Percentiles rank a stretch among this genome's conserved stretches.
Conservation (phyloP, 169 alveolate genomes). For the Plasmodium gaboni region DNA sequence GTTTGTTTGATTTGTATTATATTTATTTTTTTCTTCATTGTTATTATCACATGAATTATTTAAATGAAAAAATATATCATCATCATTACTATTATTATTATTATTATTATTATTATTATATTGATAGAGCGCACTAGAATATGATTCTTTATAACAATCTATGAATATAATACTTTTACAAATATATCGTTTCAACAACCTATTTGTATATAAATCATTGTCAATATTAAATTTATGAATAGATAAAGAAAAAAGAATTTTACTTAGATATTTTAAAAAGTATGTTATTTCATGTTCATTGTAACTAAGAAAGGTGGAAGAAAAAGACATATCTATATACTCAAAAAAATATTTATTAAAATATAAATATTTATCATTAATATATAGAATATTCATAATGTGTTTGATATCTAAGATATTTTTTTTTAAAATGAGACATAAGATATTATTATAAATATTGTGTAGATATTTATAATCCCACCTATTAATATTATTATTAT, state of each 20-base stretch:
- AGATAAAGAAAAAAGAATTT: constrained; percentile 25
- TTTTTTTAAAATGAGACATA: background rate
- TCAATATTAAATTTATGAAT: background rate
- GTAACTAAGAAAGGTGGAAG: background rate
- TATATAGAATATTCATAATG: constrained; percentile 4
- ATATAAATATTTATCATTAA: constrained; percentile 41
- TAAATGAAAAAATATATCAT: background rate
- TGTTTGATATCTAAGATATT: constrained; percentile 6
- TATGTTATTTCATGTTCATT: constrained; percentile 60
- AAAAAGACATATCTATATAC: constrained; percentile 21
- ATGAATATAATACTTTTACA: constrained; percentile 51
- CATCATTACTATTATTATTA: background rate
- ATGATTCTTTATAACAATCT: background rate
- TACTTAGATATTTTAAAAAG: constrained; percentile 39
- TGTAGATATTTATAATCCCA: constrained; percentile 26
- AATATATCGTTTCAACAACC: constrained; percentile 48
- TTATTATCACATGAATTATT: background rate
- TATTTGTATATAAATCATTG: background rate
- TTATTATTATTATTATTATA: background rate
- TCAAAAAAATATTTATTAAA: constrained; percentile 36
- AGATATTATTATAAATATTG: constrained; percentile 1
- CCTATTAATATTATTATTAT: background rate
- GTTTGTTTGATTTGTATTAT: background rate
- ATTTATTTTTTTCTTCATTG: background rate
- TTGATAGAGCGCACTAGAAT: background rate